Base-by-base conservation (phyloP, 257 asterid genomes). In the Solanum ossicruentum region DNA sequence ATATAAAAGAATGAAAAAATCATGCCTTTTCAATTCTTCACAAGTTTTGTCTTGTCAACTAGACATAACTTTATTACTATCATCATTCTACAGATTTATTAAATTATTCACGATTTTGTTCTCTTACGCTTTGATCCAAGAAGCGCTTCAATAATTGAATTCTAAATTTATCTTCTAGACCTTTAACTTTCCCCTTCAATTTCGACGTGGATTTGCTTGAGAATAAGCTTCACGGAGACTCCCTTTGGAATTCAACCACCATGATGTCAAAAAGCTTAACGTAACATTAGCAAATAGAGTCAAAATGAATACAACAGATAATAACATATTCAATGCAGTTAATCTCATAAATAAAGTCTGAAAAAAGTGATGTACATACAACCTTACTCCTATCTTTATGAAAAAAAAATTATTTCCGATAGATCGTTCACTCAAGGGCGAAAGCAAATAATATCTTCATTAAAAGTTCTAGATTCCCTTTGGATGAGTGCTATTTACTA, bases 341-440 rank as follows among this genome's bases (percentile, higher is more conserved):
- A 39, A 36, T 17, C 26, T 3, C 65, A 57, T 5, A 60, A 60
- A 13, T n/a, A 0, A 5, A 10, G 0, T 39, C 1, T 39, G 7
- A 0, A 0, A 2, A 41, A 3, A 1, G 0, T 70, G 0, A 9
- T 9, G 15, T 41, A 0, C 20, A 70, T 10, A 9, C 4, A 0
- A 36, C 2, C 4, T 16, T 57, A 0, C 2, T n/a, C 21, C 12
- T 57, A 57, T 0, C 0, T 57, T 18, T 32, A 12, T 8, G 5
- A 18, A 8, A 5, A 69, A 10, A 9, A 69, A 5, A 10, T 4
- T 17, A 0, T 17, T 17, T 70, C 0, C 0, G 0, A 26, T 65
- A 39, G 9, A 70, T 1, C 0, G 2, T 39, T 12, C 10, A 2
- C 10, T 26, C 20, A 39, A 43, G 3, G 1, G 16, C 28, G 10